phyloP scores from a whole-genome alignment of 1,284 basidiomycete species.

The Ustilago shanxiensis region DNA sequence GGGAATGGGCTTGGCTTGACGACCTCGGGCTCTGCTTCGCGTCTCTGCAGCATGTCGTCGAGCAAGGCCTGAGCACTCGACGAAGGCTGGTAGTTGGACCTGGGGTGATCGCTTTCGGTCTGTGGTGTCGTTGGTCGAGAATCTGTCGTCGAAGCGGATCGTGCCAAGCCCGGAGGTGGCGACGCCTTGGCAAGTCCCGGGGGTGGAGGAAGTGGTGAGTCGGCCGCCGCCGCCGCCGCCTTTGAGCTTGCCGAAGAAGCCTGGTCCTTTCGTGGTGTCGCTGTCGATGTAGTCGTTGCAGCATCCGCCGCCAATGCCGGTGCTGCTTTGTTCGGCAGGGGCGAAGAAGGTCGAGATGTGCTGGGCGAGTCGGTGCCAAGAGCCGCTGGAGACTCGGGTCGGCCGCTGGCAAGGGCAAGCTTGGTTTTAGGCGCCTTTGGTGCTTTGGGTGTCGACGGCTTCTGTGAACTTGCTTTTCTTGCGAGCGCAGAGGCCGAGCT shows the following conservation, averaged over 20 bases:
- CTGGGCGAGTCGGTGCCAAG: slow-evolving; percentile 42
- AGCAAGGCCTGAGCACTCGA: slow-evolving; percentile 84
- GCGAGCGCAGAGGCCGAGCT: slow-evolving; percentile 45
- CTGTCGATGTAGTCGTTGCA: slow-evolving; percentile 5
- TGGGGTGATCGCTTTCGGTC: slow-evolving; percentile 72
- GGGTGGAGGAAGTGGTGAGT: slow-evolving; percentile 35
- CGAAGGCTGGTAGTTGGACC: slow-evolving; percentile 83
- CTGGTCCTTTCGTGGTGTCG: slow-evolving; percentile 21
- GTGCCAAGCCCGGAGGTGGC: slow-evolving; percentile 39
- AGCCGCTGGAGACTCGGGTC: slow-evolving; percentile 44
- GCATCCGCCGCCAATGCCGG: slow-evolving; percentile 18
- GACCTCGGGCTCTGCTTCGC: slow-evolving; percentile 80
- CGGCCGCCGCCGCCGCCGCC: slow-evolving; percentile 9
- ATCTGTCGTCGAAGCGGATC: slow-evolving; percentile 58
- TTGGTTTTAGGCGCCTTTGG: slow-evolving; percentile 49
- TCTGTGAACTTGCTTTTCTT: slow-evolving; percentile 51
- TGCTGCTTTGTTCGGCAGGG: slow-evolving; percentile 44
- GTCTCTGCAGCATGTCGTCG: slow-evolving; percentile 82
- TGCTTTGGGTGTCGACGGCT: slow-evolving; percentile 40
- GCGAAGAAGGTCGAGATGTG: slow-evolving; percentile 40
- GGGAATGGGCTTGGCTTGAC: slow-evolving; percentile 63
- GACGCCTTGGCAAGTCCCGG: slow-evolving; percentile 63
- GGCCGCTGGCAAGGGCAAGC: slow-evolving; percentile 30
- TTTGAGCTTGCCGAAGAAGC: slow-evolving; percentile 9
- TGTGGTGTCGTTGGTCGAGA: slow-evolving; percentile 78